Evolutionary conservation across 768 basidiomycete species (phyloP).

Genomic region (Leccinum broughii): DNA sequence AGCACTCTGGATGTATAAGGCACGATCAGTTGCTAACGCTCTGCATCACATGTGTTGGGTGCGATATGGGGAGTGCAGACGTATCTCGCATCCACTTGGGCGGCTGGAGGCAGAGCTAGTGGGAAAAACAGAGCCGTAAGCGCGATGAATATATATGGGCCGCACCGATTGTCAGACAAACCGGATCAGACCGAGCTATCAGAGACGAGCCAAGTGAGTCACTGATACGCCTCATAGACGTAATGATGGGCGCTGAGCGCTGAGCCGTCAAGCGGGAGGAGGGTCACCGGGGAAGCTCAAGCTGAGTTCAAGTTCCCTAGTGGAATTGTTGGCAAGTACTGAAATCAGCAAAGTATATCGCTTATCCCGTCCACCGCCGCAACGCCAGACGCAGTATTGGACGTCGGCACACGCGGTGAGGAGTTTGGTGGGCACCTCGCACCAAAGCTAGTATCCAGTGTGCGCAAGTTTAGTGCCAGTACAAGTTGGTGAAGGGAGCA

Average conservation of each 20-base stretch:
- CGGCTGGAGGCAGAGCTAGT: background rate
- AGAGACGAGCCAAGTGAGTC: background rate
- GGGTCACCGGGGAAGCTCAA: no score
- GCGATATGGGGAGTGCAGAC: no score
- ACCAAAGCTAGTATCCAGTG: no score
- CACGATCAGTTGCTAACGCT: background rate
- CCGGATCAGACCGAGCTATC: background rate
- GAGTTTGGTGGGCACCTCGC: background rate
- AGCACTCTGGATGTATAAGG: background rate
- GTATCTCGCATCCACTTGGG: background rate
- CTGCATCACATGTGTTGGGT: background rate
- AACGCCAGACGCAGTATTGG: background rate
- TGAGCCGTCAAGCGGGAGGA: background rate
- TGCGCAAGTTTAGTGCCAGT: no score
- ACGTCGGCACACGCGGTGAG: background rate
- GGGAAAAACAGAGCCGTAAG: background rate
- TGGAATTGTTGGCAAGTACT: background rate
- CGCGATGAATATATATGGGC: background rate
- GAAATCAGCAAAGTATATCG: no score
- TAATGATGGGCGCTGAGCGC: background rate
- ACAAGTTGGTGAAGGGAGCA: no score
- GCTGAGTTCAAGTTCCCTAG: background rate
- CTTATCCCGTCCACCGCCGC: no score
- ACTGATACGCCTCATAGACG: background rate
- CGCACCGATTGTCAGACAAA: background rate